Percentiles rank a stretch among this genome's conserved stretches.
Conservation (phyloP, 2,329 filamentous ascomycete genomes). For the Colletotrichum gloeosporioides region DNA sequence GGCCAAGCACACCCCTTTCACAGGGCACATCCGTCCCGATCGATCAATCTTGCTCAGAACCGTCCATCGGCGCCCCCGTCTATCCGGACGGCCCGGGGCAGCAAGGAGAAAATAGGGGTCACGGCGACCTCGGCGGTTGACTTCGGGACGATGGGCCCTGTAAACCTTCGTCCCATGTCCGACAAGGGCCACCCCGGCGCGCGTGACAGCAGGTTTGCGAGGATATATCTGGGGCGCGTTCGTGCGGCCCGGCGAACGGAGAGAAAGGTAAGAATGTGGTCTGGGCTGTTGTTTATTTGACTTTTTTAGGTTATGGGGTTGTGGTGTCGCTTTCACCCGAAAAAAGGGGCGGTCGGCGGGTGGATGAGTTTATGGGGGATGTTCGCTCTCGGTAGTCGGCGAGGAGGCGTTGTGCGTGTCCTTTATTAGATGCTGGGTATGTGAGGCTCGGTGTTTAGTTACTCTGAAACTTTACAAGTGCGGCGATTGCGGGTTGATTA, state of each 20-base stretch:
- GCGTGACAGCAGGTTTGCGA: neutral
- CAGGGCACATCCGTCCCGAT: neutral
- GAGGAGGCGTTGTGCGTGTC: neutral
- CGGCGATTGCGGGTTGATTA: neutral
- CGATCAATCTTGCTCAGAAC: neutral
- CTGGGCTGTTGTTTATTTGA: neutral
- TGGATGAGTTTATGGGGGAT: neutral
- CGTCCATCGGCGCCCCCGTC: neutral
- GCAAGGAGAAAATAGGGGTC: neutral
- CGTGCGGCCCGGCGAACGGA: neutral
- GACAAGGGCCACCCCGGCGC: conserved; percentile 1
- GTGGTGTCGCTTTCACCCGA: neutral
- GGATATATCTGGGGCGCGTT: neutral
- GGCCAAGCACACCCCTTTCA: neutral
- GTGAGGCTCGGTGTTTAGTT: neutral
- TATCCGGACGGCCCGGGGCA: neutral
- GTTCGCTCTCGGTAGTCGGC: neutral
- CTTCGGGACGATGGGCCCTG: neutral
- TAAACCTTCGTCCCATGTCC: neutral
- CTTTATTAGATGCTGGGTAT: neutral
- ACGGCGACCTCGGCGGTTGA: neutral
- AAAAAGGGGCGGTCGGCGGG: neutral
- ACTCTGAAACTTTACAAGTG: neutral
- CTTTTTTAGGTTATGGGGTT: neutral
- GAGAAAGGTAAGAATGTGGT: rapidly evolving